Conservation (phyloP, 768 basidiomycete species). For the Pleurotus ostreatus region DNA sequence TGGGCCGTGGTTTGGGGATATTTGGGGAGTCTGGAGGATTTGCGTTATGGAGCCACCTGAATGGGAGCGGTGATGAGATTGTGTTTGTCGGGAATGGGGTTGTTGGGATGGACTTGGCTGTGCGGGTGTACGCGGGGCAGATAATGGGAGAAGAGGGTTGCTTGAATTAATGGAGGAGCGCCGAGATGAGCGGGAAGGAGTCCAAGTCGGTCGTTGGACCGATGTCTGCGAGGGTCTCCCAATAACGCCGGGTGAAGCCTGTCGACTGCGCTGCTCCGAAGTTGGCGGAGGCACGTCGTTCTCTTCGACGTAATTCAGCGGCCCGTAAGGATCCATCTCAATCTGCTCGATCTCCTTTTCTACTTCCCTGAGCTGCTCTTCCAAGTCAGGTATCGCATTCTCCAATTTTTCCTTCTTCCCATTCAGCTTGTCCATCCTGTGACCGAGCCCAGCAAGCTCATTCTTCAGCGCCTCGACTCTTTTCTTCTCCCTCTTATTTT, state of each 20-base stretch:
- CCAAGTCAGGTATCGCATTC: slow-evolving; percentile 58
- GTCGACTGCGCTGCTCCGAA: slow-evolving; percentile 12
- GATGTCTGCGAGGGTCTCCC: slow-evolving; percentile 15
- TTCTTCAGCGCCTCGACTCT: slow-evolving; percentile 49
- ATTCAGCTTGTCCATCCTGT: slow-evolving; percentile 64
- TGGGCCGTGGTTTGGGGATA: slow-evolving; percentile 4
- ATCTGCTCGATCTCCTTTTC: slow-evolving; percentile 53
- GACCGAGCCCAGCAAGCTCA: slow-evolving; percentile 53
- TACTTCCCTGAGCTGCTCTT: slow-evolving; percentile 58
- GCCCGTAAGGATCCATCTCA: slow-evolving; percentile 7
- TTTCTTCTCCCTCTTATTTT: slow-evolving; percentile 48
- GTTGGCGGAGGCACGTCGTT: neutral
- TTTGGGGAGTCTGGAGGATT: neutral
- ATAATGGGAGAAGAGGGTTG: neutral
- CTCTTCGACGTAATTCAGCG: neutral
- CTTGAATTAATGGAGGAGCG: slow-evolving; percentile 6
- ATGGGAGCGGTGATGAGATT: slow-evolving; percentile 1
- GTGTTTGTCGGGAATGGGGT: neutral
- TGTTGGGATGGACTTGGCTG: neutral
- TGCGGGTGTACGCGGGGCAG: neutral
- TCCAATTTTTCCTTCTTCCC: slow-evolving; percentile 68
- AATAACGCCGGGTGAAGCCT: slow-evolving; percentile 15
- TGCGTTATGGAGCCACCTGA: neutral
- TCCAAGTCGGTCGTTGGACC: slow-evolving; percentile 11
- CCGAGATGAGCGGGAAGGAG: neutral